Conservation (phyloP, 2,329 filamentous ascomycete species). For the Fusarium xylarioides region DNA sequence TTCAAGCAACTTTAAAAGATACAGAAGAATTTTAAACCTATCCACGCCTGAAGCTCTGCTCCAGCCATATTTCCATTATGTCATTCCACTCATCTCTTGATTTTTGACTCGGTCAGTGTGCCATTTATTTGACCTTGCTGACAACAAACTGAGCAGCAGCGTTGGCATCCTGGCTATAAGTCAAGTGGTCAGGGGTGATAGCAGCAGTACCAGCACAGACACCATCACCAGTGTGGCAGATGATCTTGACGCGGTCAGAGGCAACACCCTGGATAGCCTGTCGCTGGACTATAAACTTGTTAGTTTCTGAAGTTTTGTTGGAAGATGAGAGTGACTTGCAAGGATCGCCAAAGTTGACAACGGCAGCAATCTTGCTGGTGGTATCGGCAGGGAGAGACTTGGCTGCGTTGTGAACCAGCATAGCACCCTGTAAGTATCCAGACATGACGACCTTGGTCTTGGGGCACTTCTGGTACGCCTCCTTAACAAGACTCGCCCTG, state of each 20-base stretch:
- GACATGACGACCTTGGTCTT: constrained; percentile 56
- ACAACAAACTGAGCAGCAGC: constrained; percentile 44
- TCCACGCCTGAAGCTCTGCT: neutral
- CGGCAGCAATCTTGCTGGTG: constrained; percentile 42
- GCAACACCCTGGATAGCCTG: constrained; percentile 37
- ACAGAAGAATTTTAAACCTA: neutral
- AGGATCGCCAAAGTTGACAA: constrained; percentile 46
- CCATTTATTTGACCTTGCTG: constrained; percentile 26
- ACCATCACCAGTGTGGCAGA: constrained; percentile 47
- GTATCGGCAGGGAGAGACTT: constrained; percentile 48
- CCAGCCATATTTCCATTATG: neutral
- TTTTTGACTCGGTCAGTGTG: neutral
- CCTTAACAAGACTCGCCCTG: constrained; percentile 34
- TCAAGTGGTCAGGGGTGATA: constrained; percentile 41
- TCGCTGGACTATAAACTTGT: constrained; percentile 26
- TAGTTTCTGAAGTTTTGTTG: neutral
- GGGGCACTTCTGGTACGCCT: constrained; percentile 54
- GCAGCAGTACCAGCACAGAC: constrained; percentile 44
- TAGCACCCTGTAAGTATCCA: constrained; percentile 56
- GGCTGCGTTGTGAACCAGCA: constrained; percentile 56
- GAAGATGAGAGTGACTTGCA: constrained; percentile 27
- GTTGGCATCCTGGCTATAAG: constrained; percentile 43
- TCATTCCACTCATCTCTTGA: neutral
- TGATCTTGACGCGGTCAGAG: constrained; percentile 38
- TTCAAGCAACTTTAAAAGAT: neutral